Conservation (phyloP, 805 yeast species). For the Lipomyces yamanashiensis region DNA sequence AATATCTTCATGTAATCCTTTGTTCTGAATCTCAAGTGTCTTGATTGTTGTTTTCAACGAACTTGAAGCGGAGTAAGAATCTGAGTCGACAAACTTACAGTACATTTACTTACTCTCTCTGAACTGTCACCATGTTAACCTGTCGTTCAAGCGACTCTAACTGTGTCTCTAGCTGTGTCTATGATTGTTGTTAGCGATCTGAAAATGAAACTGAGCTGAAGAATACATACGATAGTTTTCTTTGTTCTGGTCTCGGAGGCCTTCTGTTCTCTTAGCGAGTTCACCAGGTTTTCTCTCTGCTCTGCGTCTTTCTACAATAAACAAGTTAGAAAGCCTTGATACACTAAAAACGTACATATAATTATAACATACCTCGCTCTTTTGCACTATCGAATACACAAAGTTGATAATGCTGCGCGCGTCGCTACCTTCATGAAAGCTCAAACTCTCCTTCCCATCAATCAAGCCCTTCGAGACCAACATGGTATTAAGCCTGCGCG, state of each 20-base stretch:
- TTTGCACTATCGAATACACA: conserved; percentile 24
- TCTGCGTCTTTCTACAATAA: conserved; percentile 27
- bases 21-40: conserved; percentile 26
- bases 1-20: conserved; percentile 26
- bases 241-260: conserved; percentile 20
- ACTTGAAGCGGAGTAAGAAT: background rate
- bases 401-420: conserved; percentile 30
- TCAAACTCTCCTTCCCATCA: conserved; percentile 3
- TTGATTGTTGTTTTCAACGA: conserved; percentile 17
- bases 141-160: conserved; percentile 33
- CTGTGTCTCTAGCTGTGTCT: conserved; percentile 27
- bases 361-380: conserved; percentile 17
- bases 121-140: conserved; percentile 13
- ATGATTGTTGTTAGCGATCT: background rate
- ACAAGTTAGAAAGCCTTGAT: no score
- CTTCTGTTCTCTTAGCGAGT: conserved; percentile 26
- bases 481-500: conserved; percentile 27
- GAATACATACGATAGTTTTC: conserved; percentile 13
- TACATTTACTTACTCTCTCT: conserved; percentile 26
- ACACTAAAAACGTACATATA: background rate
- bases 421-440: conserved; percentile 24
- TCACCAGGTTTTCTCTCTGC: conserved; percentile 27
- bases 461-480: conserved; percentile 30
- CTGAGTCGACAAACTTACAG: background rate
- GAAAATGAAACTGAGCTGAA: background rate